Evolutionary conservation across 2,329 filamentous ascomycete genomes (phyloP).

Genomic region (Alternaria ventricosa): DNA sequence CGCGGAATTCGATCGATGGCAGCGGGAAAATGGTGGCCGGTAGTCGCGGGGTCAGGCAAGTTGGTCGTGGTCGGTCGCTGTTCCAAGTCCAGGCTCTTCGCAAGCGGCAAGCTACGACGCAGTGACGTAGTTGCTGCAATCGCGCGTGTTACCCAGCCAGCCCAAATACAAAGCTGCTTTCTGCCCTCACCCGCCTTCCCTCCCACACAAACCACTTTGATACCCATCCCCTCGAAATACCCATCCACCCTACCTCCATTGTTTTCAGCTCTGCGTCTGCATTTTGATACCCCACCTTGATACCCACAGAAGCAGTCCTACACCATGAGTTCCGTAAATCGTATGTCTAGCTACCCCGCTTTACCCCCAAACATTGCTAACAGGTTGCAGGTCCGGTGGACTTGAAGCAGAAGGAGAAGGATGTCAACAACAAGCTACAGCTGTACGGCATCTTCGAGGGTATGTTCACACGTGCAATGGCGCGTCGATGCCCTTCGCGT

Average conservation of each 20-base stretch:
- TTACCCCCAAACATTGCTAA: constrained; percentile 63
- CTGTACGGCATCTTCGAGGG: constrained; percentile 85
- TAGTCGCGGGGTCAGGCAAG: constrained; percentile 12
- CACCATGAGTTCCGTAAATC: constrained; percentile 39
- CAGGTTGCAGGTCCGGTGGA: constrained; percentile 65
- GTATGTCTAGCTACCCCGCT: constrained; percentile 20
- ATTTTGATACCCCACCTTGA: constrained; percentile 41
- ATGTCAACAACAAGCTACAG: constrained; percentile 93
- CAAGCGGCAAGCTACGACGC: constrained; percentile 15
- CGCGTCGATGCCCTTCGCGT: neutral
- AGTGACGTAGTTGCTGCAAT: constrained; percentile 23
- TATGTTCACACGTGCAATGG: constrained; percentile 44
- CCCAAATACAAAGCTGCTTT: constrained; percentile 29
- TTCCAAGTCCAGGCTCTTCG: constrained; percentile 10
- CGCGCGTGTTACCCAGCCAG: constrained; percentile 15
- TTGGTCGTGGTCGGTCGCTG: constrained; percentile 1
- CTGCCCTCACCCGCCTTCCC: constrained; percentile 13
- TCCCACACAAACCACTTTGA: constrained; percentile 11
- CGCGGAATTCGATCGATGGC: neutral
- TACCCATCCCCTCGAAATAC: constrained; percentile 14
- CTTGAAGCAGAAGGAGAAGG: constrained; percentile 75
- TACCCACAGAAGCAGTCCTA: constrained; percentile 28
- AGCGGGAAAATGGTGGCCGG: neutral
- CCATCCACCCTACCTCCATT: constrained; percentile 21
- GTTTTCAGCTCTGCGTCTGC: constrained; percentile 28